Evolutionary conservation across 768 basidiomycete species (phyloP).

Genomic region (Glaciozyma martinii): DNA sequence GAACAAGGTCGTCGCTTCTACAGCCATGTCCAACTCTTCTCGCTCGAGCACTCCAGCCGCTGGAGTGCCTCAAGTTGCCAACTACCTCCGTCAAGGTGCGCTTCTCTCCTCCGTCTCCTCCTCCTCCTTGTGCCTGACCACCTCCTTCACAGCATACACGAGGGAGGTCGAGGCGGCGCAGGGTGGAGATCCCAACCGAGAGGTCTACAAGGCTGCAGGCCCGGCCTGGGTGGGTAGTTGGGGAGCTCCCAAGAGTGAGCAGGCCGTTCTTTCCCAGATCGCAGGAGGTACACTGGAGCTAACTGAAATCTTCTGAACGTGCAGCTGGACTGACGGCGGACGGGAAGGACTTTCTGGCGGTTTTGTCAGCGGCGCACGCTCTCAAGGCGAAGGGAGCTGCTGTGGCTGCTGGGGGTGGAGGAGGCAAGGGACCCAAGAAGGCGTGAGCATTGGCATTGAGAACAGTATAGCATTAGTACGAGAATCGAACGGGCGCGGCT

Average conservation of each 20-base stretch:
- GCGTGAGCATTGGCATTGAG: not conserved
- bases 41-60: not conserved
- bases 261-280: not conserved
- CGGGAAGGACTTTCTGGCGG: slow-evolving; percentile 9
- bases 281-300: not conserved
- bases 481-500: no score
- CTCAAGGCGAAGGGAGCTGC: not conserved
- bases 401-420: not conserved
- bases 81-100: not conserved
- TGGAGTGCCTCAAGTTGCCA: not conserved
- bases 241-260: slow-evolving; percentile 18
- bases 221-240: slow-evolving; percentile 9
- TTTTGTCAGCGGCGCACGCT: slow-evolving; percentile 1
- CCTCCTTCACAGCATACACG: slow-evolving; percentile 8
- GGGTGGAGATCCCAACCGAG: not conserved
- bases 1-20: not conserved
- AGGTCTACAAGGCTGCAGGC: slow-evolving; percentile 15
- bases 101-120: no score
- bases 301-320: no score
- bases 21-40: not conserved
- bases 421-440: not conserved
- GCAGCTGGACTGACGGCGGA: slow-evolving; percentile 19
- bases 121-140: not conserved
- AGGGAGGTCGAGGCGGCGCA: slow-evolving; percentile 12
- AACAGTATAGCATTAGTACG: no score